Evolutionary conservation across 2,329 filamentous ascomycete species (phyloP).

Genomic region (Colletotrichum tropicicola): DNA sequence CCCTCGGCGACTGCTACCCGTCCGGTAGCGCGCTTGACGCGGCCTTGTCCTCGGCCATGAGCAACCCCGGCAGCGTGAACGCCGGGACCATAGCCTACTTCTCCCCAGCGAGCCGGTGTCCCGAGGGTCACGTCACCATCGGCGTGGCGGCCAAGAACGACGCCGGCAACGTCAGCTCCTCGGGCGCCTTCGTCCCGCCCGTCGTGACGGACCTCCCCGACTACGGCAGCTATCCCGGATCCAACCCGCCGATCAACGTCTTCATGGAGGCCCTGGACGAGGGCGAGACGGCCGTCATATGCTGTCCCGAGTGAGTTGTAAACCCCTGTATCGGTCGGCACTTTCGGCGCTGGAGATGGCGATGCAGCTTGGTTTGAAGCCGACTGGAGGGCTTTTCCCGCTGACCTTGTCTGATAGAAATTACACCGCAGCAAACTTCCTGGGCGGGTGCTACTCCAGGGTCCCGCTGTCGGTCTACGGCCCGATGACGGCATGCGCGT

Average conservation of each 20-base stretch:
- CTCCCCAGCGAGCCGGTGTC: constrained; percentile 37
- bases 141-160: constrained; percentile 27
- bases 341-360: too few relatives aligned
- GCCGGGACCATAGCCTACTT: constrained; percentile 29
- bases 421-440: background rate
- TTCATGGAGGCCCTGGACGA: constrained; percentile 2
- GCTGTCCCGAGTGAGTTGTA: constrained; percentile 3
- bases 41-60: background rate
- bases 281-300: constrained; percentile 3
- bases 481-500: background rate
- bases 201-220: background rate
- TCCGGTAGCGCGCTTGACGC: constrained; percentile 32
- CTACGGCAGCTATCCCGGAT: background rate
- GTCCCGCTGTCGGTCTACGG: constrained; percentile 7
- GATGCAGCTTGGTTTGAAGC: too few relatives aligned
- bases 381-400: background rate
- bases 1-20: constrained; percentile 34
- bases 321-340: too few relatives aligned
- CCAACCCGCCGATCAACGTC: constrained; percentile 6
- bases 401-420: background rate
- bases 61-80: background rate
- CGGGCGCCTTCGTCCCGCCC: constrained; percentile 2
- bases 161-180: constrained; percentile 2
- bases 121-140: constrained; percentile 35
- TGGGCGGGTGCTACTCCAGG: background rate